Percentiles rank a stretch among this genome's conserved stretches.
Evolutionary conservation across 2,329 filamentous ascomycete species (phyloP).

Genomic region (Colletotrichum kahawae): DNA sequence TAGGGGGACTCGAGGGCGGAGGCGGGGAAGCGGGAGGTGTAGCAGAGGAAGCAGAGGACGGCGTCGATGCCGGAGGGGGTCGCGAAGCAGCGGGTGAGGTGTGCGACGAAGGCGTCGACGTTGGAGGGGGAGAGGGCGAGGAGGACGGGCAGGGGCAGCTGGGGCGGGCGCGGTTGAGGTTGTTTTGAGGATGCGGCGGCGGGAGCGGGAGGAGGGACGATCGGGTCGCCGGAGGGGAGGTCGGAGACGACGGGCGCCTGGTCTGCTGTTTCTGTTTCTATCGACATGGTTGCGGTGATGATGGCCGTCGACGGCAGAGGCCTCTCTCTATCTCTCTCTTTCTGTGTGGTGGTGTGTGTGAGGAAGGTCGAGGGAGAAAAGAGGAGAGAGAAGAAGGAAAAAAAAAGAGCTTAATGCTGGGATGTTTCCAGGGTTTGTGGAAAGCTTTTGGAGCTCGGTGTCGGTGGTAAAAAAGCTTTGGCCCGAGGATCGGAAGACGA

Average conservation of each 20-base stretch:
- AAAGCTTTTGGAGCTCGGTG: constrained; percentile 12
- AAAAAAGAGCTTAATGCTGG: neutral
- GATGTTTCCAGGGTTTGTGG: neutral
- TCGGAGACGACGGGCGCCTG: constrained; percentile 31
- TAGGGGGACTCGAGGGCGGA: constrained; percentile 57
- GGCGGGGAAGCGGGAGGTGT: constrained; percentile 63
- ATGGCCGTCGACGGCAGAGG: neutral
- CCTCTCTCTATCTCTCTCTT: neutral
- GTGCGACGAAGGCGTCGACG: constrained; percentile 58
- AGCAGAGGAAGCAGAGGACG: constrained; percentile 71
- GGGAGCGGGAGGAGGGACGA: constrained; percentile 30
- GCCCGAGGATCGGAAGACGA: constrained; percentile 19
- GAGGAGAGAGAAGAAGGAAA: neutral
- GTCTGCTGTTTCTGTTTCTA: constrained; percentile 18
- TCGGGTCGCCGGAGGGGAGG: constrained; percentile 41
- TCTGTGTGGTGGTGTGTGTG: neutral
- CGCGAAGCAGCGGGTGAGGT: constrained; percentile 67
- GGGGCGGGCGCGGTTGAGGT: constrained; percentile 19
- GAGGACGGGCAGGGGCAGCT: constrained; percentile 31
- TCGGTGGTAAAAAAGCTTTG: constrained; percentile 7
- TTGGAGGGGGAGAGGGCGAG: constrained; percentile 42
- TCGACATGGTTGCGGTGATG: constrained; percentile 15
- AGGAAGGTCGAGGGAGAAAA: neutral
- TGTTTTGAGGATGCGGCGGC: neutral
- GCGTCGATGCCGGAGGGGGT: constrained; percentile 74